Conservation (phyloP, 805 yeast genomes). For the Kuraishia cidri region DNA sequence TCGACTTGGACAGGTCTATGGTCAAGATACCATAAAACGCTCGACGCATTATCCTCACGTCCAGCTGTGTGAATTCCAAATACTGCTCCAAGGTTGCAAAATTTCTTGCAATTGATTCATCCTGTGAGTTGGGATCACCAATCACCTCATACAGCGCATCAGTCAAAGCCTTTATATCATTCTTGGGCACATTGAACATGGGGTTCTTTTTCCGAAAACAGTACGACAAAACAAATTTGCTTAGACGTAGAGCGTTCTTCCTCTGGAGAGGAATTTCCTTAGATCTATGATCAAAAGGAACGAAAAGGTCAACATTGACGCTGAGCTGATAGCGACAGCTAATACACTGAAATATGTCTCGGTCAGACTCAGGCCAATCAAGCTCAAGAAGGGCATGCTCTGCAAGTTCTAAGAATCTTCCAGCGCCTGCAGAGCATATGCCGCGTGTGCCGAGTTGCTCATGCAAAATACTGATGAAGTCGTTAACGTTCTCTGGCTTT, state of each 20-base stretch:
- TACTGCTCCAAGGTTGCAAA: slow-evolving; percentile 32
- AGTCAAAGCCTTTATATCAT: slow-evolving; percentile 62
- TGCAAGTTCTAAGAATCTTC: slow-evolving; percentile 51
- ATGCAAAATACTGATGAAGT: slow-evolving; percentile 55
- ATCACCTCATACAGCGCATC: slow-evolving; percentile 66
- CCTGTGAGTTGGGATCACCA: slow-evolving; percentile 48
- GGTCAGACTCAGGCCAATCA: slow-evolving; percentile 38
- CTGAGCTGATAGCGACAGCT: slow-evolving; percentile 70
- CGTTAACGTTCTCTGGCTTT: slow-evolving; percentile 21
- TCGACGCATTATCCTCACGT: slow-evolving; percentile 33
- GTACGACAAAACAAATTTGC: slow-evolving; percentile 41
- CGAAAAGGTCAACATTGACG: slow-evolving; percentile 48
- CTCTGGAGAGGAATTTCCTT: slow-evolving; percentile 26
- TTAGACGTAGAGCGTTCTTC: slow-evolving; percentile 22
- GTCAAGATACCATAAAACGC: slow-evolving; percentile 41
- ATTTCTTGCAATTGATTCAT: slow-evolving; percentile 36
- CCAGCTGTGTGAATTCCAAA: slow-evolving; percentile 33
- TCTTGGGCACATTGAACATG: slow-evolving; percentile 47
- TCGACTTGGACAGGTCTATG: slow-evolving; percentile 19
- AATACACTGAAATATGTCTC: slow-evolving; percentile 68
- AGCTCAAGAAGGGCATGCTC: slow-evolving; percentile 42
- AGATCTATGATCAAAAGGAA: slow-evolving; percentile 61
- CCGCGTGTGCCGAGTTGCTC: slow-evolving; percentile 61
- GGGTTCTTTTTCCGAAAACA: slow-evolving; percentile 53
- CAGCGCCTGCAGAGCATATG: slow-evolving; percentile 59